Percentiles rank a stretch among this genome's conserved stretches.
phyloP scores from a whole-genome alignment of 2,329 filamentous ascomycete genomes.

The Colletotrichum sp. region DNA sequence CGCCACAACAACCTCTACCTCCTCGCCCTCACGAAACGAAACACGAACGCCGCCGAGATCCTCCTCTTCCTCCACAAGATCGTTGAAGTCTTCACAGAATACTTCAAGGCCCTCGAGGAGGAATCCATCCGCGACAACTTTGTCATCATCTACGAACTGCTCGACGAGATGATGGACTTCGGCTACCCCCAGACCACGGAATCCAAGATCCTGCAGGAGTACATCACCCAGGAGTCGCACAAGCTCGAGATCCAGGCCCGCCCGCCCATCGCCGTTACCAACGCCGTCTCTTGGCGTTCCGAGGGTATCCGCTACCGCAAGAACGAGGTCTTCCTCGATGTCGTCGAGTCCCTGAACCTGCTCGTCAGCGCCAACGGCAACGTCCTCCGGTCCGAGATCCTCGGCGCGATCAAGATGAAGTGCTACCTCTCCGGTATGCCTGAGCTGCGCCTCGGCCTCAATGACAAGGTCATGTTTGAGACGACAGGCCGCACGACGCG shows the following conservation, averaged over 20 bases:
- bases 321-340: constrained; percentile 98
- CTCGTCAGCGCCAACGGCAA: constrained; percentile 94
- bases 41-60: constrained; percentile 98
- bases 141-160: constrained; percentile 96
- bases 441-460: constrained; percentile 89
- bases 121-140: constrained; percentile 99
- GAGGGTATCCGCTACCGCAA: constrained; percentile 98
- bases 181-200: constrained; percentile 98
- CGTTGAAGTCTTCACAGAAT: constrained; percentile 98
- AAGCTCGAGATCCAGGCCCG: constrained; percentile 96
- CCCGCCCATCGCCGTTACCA: constrained; percentile 96
- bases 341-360: constrained; percentile 94
- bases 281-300: constrained; percentile 96
- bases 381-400: constrained; percentile 92
- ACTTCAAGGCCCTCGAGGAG: constrained; percentile 98
- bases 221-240: constrained; percentile 99
- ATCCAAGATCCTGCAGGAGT: constrained; percentile 97
- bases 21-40: constrained; percentile 95
- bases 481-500: constrained; percentile 92
- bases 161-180: constrained; percentile 99
- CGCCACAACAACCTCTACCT: constrained; percentile 99
- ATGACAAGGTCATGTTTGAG: constrained; percentile 99
- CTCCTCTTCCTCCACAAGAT: constrained; percentile 97
- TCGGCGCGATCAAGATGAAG: constrained; percentile 99
- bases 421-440: constrained; percentile 99